Evolutionary conservation across 306 rosid genomes (phyloP), one percentile per base, ranked within the genome.

Genomic region (Chamaecrista fasciculata): DNA sequence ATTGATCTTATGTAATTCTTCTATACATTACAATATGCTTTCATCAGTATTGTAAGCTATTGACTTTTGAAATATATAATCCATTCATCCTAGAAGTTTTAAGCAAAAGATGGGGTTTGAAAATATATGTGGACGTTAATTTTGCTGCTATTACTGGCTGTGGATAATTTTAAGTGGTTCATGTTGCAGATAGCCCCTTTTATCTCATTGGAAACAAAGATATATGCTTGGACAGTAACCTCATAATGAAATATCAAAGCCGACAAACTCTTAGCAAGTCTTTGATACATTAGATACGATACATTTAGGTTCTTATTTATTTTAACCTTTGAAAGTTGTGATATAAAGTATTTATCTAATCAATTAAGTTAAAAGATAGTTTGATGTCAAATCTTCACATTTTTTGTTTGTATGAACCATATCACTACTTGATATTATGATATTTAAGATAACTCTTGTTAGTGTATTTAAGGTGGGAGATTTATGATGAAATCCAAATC

Each of bases 121-220:
- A 34, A 64, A 16, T 57, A 52, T 61, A 12, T 63, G 28, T 48
- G 20, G 62, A 40, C 44, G 36, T 60, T 49, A 21, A 47, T 37
- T 60, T 76, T 66, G 56, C 18, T 21, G 21, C 31, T 59, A 34
- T 25, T 58, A 75, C 46, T 15, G 48, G 43, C 43, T 26, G 23
- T 58, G 39, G 60, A 71, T 23, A 31, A 29, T 39, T 43, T 64
- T 75, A 55, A 40, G 77, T 74, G 73, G 73, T 52, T 74, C 40
- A 16, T 47, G 11, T 47, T 48, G 29, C 15, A 62, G 79, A 36
- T 62, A 50, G 36, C 62, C 23, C 46, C 20, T 56, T 16, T 36
- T 44, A 12, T 39, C 50, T 31, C 42, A 16, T 12, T 2, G 15
- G 7, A 12, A 16, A 37, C 25, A 34, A 66, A 10, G 11, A 8